Evolutionary conservation across 2,329 filamentous ascomycete genomes (phyloP), one percentile per base, ranked within the genome.

Genomic region (Arthrobotrys pseudoclavata): DNA sequence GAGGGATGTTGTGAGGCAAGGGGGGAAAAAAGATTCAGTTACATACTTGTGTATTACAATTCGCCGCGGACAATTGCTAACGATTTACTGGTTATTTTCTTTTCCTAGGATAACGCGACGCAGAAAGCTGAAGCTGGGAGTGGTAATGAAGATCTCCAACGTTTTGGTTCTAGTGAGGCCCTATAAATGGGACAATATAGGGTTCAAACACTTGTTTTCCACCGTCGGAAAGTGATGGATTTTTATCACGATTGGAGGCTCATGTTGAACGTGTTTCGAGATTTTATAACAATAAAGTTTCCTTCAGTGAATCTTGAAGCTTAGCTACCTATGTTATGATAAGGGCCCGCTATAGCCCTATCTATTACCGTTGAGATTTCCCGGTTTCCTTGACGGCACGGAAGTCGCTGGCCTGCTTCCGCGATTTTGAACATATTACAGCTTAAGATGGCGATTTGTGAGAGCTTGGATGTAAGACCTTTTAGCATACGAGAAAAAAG

Each of bases 141-240:
- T 48, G 13, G 37, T 47, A 76, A 76, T 76, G 72, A 69, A 76
- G 66, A 76, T 76, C 72, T 7, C 63, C 31, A 48, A 26, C 61
- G 18, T 20, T 69, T 62, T 62, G 29, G 55, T 48, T 34, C 34
- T 69, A 64, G 48, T 34, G 20, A 31, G n/a, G 60, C 13, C 20
- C 48, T 63, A 69, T 66, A 66, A 62, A 48, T 64, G 47, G 57
- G 45, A 18, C 40, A 31, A 24, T 72, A 72, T 72, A 72, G 69
- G 48, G 60, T 42, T 52, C 31, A 40, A 26, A 57, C 22, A 34
- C 20, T 20, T 34, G 24, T 40, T 24, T 55, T 57, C 47, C 50
- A n/a, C 69, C 69, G 60, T 66, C 52, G 48, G 55, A 72, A 60
- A 24, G 24, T 47, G 50, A 63, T 31, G 12, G 69, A 50, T 12